These are phyloP conservation scores for Debaryomycetaceae sp. DNA, from an alignment of 1,139 yeast species.

Conservation along the genomic window DNA sequence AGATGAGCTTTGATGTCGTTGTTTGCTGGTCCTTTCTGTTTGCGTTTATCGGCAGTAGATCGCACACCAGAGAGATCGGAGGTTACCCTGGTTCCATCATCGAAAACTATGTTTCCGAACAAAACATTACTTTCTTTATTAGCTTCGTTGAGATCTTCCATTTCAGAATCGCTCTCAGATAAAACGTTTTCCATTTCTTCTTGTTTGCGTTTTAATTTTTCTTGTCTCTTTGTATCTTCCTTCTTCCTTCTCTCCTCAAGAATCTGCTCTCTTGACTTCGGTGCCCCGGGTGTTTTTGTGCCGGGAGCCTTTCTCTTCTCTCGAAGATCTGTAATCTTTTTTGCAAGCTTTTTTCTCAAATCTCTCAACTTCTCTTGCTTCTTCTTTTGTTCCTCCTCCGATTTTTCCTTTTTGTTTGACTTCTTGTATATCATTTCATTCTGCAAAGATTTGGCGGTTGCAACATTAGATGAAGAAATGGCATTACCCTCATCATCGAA, in stretches of 20 bases:
- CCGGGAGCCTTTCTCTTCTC: constrained; percentile 94
- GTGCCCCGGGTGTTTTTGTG: constrained; percentile 72
- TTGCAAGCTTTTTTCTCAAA: constrained; percentile 68
- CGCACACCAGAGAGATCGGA: constrained; percentile 67
- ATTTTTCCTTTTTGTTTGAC: constrained; percentile 25
- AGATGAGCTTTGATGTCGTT: constrained; percentile 85
- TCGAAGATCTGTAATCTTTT: constrained; percentile 63
- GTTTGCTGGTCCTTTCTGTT: constrained; percentile 79
- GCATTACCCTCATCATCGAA: constrained; percentile 82
- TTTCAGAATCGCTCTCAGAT: constrained; percentile 33
- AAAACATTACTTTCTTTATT: constrained; percentile 49
- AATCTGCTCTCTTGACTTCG: constrained; percentile 74
- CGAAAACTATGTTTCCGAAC: constrained; percentile 79
- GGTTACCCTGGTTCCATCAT: constrained; percentile 79
- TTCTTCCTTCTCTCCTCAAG: constrained; percentile 52
- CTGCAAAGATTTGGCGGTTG: constrained; percentile 6
- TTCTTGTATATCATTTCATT: constrained; percentile 17
- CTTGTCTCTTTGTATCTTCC: constrained; percentile 38
- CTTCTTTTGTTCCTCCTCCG: constrained; percentile 46
- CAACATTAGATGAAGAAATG: constrained; percentile 11
- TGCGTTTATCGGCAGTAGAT: constrained; percentile 44
- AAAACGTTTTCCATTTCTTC: constrained; percentile 34
- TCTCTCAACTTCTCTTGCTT: constrained; percentile 57
- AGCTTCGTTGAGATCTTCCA: constrained; percentile 34
- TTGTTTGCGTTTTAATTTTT: constrained; percentile 34